These are phyloP conservation scores for Ustilago cynodontis DNA, from an alignment of 1,284 basidiomycete genomes.

Conservation along the genomic window DNA sequence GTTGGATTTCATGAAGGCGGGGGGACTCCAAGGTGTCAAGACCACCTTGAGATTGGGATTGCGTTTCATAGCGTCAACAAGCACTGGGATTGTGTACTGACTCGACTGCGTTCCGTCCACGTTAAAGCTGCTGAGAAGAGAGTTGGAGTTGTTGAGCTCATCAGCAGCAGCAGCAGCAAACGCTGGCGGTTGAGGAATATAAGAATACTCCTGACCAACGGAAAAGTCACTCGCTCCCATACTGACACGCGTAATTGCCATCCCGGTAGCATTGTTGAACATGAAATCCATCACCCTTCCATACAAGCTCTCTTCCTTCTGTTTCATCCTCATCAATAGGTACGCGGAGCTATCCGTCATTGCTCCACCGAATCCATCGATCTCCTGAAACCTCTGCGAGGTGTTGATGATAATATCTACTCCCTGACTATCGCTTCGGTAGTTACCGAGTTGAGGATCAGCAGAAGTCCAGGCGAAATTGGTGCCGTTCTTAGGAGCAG, in stretches of 20 bases:
- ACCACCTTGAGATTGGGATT: slow-evolving; percentile 54
- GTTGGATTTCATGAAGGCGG: slow-evolving; percentile 60
- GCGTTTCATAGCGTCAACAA: slow-evolving; percentile 45
- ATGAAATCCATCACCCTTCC: slow-evolving; percentile 48
- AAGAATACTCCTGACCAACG: slow-evolving; percentile 31
- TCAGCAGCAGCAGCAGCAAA: slow-evolving; percentile 27
- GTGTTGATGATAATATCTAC: slow-evolving; percentile 56
- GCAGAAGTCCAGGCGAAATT: slow-evolving; percentile 49
- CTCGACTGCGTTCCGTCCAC: slow-evolving; percentile 31
- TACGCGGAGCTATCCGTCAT: slow-evolving; percentile 56
- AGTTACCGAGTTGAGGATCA: slow-evolving; percentile 24
- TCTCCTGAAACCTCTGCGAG: slow-evolving; percentile 26
- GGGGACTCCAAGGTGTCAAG: slow-evolving; percentile 54
- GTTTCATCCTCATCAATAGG: slow-evolving; percentile 44
- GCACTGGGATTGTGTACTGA: slow-evolving; percentile 48
- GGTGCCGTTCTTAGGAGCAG: slow-evolving; percentile 28
- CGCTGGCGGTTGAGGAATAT: slow-evolving; percentile 21
- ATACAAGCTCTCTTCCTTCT: slow-evolving; percentile 34
- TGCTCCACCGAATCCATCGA: slow-evolving; percentile 56
- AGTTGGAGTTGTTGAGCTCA: slow-evolving; percentile 23
- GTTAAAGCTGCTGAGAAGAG: slow-evolving; percentile 34
- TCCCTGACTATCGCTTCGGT: slow-evolving; percentile 31
- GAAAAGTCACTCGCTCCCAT: slow-evolving; percentile 58
- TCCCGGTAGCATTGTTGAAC: slow-evolving; percentile 56
- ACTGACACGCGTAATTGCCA: slow-evolving; percentile 39